Evolutionary conservation across 441 rosid species (phyloP).

Genomic region (Populus trichocarpa): DNA sequence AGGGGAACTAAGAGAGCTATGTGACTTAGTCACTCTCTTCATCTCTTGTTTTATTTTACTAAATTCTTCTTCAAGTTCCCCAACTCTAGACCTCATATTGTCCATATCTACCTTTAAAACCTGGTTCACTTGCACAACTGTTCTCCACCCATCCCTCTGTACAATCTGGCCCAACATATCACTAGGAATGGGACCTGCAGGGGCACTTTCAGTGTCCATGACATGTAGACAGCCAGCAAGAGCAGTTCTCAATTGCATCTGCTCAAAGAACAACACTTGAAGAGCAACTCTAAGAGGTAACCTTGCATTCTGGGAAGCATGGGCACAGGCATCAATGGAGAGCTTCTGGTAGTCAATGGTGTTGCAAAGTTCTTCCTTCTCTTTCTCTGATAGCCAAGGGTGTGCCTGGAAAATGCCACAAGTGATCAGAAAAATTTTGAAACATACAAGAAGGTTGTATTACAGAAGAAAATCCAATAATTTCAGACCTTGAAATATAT

Average conservation of each 20-base stretch:
- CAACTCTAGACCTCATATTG: constrained; percentile 80
- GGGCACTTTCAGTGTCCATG: constrained; percentile 58
- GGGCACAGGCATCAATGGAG: constrained; percentile 94
- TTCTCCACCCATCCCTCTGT: constrained; percentile 86
- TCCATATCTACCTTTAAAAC: constrained; percentile 82
- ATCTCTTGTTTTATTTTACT: constrained; percentile 72
- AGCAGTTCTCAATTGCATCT: constrained; percentile 84
- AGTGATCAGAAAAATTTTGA: constrained; percentile 14
- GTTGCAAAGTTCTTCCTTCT: constrained; percentile 84
- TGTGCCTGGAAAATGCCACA: constrained; percentile 63
- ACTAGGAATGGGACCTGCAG: constrained; percentile 37
- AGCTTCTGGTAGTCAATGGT: constrained; percentile 80
- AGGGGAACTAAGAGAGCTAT: constrained; percentile 67
- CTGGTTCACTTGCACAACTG: constrained; percentile 78
- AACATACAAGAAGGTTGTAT: not conserved
- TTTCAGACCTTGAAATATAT: constrained; percentile 81
- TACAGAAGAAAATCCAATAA: constrained; percentile 14
- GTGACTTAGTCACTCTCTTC: constrained; percentile 65
- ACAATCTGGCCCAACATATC: constrained; percentile 50
- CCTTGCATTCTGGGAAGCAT: constrained; percentile 91
- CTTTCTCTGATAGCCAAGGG: constrained; percentile 85
- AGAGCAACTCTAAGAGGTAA: constrained; percentile 81
- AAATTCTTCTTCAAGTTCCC: constrained; percentile 81
- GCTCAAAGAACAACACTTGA: constrained; percentile 90
- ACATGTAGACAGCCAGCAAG: constrained; percentile 72